phyloP scores from a whole-genome alignment of 2,329 filamentous ascomycete species.

The Chrysoporthe cubensis region DNA sequence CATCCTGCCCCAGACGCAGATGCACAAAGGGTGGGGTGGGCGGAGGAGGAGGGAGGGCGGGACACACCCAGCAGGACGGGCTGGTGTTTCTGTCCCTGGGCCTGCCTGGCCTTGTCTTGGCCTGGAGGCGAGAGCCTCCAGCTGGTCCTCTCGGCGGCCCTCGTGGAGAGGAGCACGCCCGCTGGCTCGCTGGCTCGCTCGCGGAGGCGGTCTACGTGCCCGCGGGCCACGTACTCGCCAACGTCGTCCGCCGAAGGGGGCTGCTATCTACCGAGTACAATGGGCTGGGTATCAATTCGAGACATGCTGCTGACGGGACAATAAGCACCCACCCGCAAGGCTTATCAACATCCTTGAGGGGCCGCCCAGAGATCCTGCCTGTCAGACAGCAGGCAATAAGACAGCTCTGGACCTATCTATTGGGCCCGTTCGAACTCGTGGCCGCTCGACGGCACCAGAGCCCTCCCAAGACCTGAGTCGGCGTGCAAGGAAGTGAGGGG shows the following conservation, averaged over 20 bases:
- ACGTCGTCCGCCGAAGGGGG: no score
- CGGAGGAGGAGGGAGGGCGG: no score
- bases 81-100: no score
- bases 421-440: slow-evolving; percentile 17
- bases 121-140: no score
- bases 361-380: not conserved
- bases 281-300: not conserved
- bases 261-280: not conserved
- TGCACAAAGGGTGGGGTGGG: no score
- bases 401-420: slow-evolving; percentile 15
- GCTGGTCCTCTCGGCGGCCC: no score
- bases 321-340: slow-evolving; percentile 1
- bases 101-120: not conserved
- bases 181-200: no score
- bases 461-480: not conserved
- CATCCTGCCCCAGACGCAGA: no score
- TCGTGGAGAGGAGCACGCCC: no score
- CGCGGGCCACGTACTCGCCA: no score
- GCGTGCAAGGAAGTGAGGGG: not conserved
- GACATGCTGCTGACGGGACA: slow-evolving; percentile 4
- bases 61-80: no score
- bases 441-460: slow-evolving; percentile 16
- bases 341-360: slow-evolving; percentile 3
- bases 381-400: not conserved
- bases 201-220: no score